These are phyloP conservation scores for Candida xyloterini DNA, from an alignment of 805 yeast genomes.

Conservation along the genomic window DNA sequence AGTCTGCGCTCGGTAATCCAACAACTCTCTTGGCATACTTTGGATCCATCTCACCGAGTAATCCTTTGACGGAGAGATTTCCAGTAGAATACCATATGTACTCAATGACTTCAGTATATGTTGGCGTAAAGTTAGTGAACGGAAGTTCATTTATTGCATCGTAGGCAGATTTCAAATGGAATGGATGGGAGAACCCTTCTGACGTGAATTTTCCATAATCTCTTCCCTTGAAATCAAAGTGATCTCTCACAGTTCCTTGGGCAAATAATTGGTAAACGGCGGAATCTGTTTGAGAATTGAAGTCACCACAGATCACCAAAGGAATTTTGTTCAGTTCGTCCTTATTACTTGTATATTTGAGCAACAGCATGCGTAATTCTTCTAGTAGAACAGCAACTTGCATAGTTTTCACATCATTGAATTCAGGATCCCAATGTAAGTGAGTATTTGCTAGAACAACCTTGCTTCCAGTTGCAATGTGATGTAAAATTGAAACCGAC, in stretches of 20 bases:
- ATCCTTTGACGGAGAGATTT: conserved; percentile 76
- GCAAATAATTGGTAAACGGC: conserved; percentile 92
- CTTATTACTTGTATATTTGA: conserved; percentile 35
- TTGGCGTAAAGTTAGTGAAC: conserved; percentile 91
- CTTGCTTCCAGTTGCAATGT: conserved; percentile 64
- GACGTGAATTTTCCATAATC: conserved; percentile 90
- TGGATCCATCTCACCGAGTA: conserved; percentile 79
- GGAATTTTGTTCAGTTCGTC: conserved; percentile 50
- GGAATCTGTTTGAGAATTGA: conserved; percentile 80
- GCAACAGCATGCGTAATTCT: conserved; percentile 69
- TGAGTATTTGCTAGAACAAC: conserved; percentile 85
- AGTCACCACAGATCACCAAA: conserved; percentile 90
- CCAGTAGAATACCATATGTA: conserved; percentile 92
- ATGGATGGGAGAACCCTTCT: conserved; percentile 79
- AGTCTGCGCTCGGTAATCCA: conserved; percentile 92
- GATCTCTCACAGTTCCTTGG: conserved; percentile 75
- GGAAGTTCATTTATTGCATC: conserved; percentile 84
- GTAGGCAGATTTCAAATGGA: conserved; percentile 83
- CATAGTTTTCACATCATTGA: conserved; percentile 92
- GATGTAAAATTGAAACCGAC: conserved; percentile 70
- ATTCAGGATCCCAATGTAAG: conserved; percentile 97
- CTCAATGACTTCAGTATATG: conserved; percentile 89
- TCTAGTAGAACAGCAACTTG: conserved; percentile 91
- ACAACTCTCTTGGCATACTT: conserved; percentile 73
- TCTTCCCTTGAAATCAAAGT: conserved; percentile 77